Evolutionary conservation across 768 basidiomycete species (phyloP).

Genomic region (Macrolepiota dolichaula): DNA sequence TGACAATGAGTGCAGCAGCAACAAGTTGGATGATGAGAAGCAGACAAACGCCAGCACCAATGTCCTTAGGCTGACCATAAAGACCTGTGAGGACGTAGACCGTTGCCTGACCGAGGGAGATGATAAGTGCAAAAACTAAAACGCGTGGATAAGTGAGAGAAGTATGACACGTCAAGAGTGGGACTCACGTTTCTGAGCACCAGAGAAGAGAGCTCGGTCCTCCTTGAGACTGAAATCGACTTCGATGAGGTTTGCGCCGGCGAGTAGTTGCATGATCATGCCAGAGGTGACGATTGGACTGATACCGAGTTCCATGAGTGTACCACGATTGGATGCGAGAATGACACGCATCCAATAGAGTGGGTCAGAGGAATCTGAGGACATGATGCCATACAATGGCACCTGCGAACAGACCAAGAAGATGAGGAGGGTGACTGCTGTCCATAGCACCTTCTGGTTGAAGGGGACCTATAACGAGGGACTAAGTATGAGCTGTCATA

Average conservation of each 20-base stretch:
- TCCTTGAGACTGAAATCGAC: constrained; percentile 98
- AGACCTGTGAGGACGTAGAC: constrained; percentile 97
- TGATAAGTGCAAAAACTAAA: constrained; percentile 93
- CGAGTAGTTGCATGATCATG: constrained; percentile 99
- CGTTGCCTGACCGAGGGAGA: constrained; percentile 93
- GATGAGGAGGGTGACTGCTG: constrained; percentile 97
- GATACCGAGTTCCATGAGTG: constrained; percentile 99
- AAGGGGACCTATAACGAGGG: constrained; percentile 72
- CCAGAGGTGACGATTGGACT: constrained; percentile 97
- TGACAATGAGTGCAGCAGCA: constrained; percentile 92
- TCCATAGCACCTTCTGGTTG: constrained; percentile 99
- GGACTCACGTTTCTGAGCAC: constrained; percentile 90
- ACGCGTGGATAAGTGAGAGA: constrained; percentile 1
- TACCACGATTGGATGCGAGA: constrained; percentile 96
- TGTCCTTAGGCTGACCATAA: constrained; percentile 89
- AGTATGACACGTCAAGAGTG: not conserved
- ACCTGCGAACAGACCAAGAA: constrained; percentile 99
- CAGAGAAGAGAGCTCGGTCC: constrained; percentile 92
- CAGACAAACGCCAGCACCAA: constrained; percentile 96
- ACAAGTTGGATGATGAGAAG: constrained; percentile 95
- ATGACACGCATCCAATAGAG: constrained; percentile 99
- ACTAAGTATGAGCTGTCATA: not conserved
- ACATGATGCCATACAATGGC: constrained; percentile 99
- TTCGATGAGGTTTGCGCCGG: constrained; percentile 96
- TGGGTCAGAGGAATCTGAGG: constrained; percentile 97